Conservation (phyloP, 176 grass and related monocot species). For the Aegilops speltoides region DNA sequence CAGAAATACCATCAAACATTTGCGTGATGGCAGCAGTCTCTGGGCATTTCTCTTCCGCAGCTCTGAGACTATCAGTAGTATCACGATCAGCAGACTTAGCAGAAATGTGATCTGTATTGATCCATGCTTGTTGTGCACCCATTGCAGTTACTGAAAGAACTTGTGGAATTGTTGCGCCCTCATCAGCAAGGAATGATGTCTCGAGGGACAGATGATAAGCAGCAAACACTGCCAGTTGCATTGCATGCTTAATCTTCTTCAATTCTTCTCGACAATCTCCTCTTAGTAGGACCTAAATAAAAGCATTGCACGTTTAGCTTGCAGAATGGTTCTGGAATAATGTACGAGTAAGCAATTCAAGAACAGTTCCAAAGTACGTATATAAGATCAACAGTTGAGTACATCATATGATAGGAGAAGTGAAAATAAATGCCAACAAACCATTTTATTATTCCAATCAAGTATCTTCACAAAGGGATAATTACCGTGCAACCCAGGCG, state of each 20-base stretch:
- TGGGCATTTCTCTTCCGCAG: slow-evolving; percentile 26
- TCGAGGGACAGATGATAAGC: slow-evolving; percentile 86
- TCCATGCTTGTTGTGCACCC: slow-evolving; percentile 7
- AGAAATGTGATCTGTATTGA: slow-evolving; percentile 5
- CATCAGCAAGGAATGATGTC: slow-evolving; percentile 85
- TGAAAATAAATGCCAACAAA: neutral
- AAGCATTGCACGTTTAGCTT: slow-evolving; percentile 21
- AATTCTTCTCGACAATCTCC: slow-evolving; percentile 67
- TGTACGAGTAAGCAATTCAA: neutral
- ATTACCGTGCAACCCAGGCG: slow-evolving; percentile 96
- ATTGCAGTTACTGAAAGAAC: slow-evolving; percentile 34
- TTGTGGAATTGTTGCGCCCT: slow-evolving; percentile 63
- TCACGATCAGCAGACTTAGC: slow-evolving; percentile 19
- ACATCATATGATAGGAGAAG: neutral
- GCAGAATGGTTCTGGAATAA: slow-evolving; percentile 18
- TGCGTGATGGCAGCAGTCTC: slow-evolving; percentile 20
- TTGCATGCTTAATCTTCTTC: slow-evolving; percentile 74
- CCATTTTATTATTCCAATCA: neutral
- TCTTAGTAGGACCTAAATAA: slow-evolving; percentile 69
- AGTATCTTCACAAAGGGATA: neutral
- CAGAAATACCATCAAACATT: slow-evolving; percentile 31
- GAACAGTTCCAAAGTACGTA: neutral
- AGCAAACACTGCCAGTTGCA: slow-evolving; percentile 78
- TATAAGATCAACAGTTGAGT: neutral
- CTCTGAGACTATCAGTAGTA: slow-evolving; percentile 11